Conservation (phyloP, 2,329 filamentous ascomycete genomes). For the Beauveria brongniartii region DNA sequence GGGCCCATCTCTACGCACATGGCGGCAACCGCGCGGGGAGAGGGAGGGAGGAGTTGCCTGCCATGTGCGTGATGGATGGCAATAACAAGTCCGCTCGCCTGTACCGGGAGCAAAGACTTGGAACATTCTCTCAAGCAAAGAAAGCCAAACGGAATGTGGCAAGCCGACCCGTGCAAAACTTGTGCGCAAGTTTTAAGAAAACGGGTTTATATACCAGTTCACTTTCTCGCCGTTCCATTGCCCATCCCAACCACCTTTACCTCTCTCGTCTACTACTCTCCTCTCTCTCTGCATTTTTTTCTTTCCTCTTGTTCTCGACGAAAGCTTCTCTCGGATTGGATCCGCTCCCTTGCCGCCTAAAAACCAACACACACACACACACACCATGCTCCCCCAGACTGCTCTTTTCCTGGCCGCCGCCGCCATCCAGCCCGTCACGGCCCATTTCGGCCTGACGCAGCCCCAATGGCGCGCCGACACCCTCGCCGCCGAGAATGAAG, state of each 20-base stretch:
- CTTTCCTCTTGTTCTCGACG: no score
- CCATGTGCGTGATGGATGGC: neutral
- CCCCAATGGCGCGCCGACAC: constrained; percentile 43
- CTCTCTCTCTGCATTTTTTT: neutral
- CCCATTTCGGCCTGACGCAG: constrained; percentile 41
- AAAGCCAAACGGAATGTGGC: neutral
- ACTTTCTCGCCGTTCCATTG: neutral
- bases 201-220: neutral
- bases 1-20: neutral
- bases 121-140: neutral
- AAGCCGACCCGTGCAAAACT: neutral
- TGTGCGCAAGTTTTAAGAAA: neutral
- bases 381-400: neutral
- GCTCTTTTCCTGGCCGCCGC: constrained; percentile 25
- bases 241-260: neutral
- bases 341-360: no score
- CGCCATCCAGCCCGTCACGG: constrained; percentile 29
- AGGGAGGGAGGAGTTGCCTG: no score
- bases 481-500: constrained; percentile 28
- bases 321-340: no score
- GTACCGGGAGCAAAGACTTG: no score
- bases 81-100: no score
- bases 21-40: neutral
- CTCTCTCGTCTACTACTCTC: neutral
- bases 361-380: neutral